Base-by-base conservation (phyloP, 1,284 basidiomycete species). In the Boletus sp. region DNA sequence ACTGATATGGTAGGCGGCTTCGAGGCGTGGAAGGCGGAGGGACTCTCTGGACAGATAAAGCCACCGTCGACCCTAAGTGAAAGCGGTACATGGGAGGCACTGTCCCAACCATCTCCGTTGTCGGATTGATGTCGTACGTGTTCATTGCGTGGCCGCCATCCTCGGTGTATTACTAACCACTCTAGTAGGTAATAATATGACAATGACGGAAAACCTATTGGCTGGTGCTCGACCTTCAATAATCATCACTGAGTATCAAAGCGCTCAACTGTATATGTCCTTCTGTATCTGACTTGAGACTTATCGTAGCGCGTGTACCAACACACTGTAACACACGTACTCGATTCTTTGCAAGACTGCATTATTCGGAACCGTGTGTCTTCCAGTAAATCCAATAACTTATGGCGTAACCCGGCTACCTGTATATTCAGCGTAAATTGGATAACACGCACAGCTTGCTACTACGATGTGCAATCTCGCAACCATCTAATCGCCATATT, bases 1-100 rank as follows among this genome's bases (percentile, higher is more conserved):
- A 88, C 87, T 0, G 86, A 89, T 65, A 75, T 88, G 22, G 73
- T 82, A 50, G 86, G 87, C 0, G 87, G 86, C 8, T 85, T 75
- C 61, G 71, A 73, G 17, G 84, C 81, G 0, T 89, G 87, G 87
- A 80, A 72, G 59, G 74, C 73, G 8, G 80, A 75, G 16, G 79
- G 81, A 0, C 64, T 88, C 12, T 82, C 84, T 20, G 70, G 68
- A 12, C 69, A 72, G 44, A 56, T 72, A 30, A 62, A 42, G 17
- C 63, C 66, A 1, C 66, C 66, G 12, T 67, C 62, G 0, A 67
- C 62, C 5, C 26, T 38, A 0, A 64, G 61, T 23, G 65, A 66
- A 36, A 54, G 48, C 3, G 63, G 59, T 12, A 65, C 59, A 29
- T 65, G 63, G 59, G 61, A 65, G 30, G 62, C 48, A 22, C 41